Base-by-base conservation (phyloP, 164 flowering plant genomes). In the Cinnamomum chago region DNA sequence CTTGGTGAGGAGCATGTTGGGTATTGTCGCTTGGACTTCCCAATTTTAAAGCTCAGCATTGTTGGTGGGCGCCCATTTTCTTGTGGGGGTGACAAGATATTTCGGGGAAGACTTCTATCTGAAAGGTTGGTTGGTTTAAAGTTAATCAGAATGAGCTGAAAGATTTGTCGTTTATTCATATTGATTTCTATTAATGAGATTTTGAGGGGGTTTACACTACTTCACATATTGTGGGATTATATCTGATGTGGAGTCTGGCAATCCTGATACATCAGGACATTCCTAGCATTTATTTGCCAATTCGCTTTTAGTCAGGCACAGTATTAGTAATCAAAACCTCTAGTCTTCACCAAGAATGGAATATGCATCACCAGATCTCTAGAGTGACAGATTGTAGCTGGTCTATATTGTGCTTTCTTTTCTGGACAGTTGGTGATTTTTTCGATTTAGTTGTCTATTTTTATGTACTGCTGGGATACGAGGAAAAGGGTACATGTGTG, bases 31-130 rank as follows among this genome's bases (percentile, higher is more conserved):
- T 50, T 90, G 81, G 97, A 93, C 77, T 90, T 86, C 77, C 94
- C 93, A 66, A 24, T 40, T 13, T 65, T 87, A 73, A 92, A 92
- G 78, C 77, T 93, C 70, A 90, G 90, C 71, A 77, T 93, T 79
- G 90, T 89, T 85, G 97, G 97, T 82, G 97, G 97, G 62, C 87
- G 95, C 24, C 98, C 97, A 72, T 93, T 92, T 84, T 92, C 98
- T 73, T 74, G 82, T 82, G 98, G 97, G 2, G 97, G 95, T 70
- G 75, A 76, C 40, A 67, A 51, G 22, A 62, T 92, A 66, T 88
- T 85, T 80, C 88, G 94, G 50, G 82, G 79, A 76, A 81, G 47
- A 75, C 92, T 94, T 80, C 85, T 92, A 40, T 76, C 79, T 67
- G 83, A 89, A 72, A 90, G 97, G 98, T 92, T 33, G 25, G 83